Conservation (phyloP, 1,284 basidiomycete species). For the Melampsora larici-populina region DNA sequence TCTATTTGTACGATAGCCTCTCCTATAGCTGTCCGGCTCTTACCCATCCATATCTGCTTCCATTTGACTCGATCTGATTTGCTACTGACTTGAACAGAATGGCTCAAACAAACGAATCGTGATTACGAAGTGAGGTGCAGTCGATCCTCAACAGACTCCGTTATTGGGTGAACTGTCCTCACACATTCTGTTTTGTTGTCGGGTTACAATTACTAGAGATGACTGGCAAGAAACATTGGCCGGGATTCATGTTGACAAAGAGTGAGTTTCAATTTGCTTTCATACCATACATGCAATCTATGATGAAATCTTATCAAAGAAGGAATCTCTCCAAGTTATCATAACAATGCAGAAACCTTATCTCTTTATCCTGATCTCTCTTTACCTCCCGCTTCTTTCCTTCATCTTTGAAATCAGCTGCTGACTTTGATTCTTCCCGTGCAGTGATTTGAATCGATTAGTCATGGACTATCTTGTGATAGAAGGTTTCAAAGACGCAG, state of each 20-base stretch:
- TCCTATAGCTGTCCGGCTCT: not conserved
- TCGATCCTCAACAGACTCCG: not conserved
- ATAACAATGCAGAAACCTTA: conserved; percentile 21
- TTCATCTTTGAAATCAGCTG: not conserved
- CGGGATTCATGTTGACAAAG: conserved; percentile 34
- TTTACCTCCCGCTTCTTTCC: not conserved
- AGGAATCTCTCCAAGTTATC: conserved; percentile 43
- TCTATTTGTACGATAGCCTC: not conserved
- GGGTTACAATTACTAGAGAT: conserved; percentile 9
- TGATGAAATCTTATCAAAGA: conserved; percentile 41
- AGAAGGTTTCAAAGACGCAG: conserved; percentile 93
- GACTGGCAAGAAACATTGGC: conserved; percentile 33
- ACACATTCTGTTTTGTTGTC: not conserved
- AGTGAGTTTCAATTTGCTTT: conserved; percentile 17
- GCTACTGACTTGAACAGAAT: not conserved
- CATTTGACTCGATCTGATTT: not conserved
- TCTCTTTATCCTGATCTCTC: conserved; percentile 16
- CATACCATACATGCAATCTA: not conserved
- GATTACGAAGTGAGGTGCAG: conserved; percentile 9
- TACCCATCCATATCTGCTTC: not conserved
- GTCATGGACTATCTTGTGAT: conserved; percentile 98
- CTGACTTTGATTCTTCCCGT: not conserved
- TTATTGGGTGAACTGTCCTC: not conserved
- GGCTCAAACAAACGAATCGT: conserved; percentile 1
- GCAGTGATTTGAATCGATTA: conserved; percentile 86